Base-by-base conservation (phyloP, 106 monocot species). In the Cymbidium sinense region DNA sequence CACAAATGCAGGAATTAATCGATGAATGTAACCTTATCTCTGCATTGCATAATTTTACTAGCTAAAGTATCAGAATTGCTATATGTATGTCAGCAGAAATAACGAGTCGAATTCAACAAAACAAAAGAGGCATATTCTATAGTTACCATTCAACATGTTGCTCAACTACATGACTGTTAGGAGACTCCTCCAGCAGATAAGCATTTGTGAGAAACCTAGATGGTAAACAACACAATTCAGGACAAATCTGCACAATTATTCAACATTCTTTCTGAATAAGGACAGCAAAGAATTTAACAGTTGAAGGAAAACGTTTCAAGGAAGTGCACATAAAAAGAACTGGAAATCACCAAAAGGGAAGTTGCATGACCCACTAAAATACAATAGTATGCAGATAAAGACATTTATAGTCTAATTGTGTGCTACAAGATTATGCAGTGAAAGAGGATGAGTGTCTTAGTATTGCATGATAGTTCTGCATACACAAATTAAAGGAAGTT, bases 131-230 rank as follows among this genome's bases (percentile, higher is more conserved):
- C 13, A 67, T 67, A 67, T 67, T 30, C 28, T 67, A 67, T 33
- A 73, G 75, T 25, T 95, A 99, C 99, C 99, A 99, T 82, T 99
- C 99, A 82, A 99, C 99, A 82, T 83, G 94, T 82, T 99, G 99
- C 82, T 99, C 99, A 71, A 99, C 95, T 23, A 90, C 99, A 86
- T 99, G 87, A 73, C 90, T 93, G 70, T 84, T 92, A 52, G 92
- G 90, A 74, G 82, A 75, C 84, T 99, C 99, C 79, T 95, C 99
- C 71, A 90, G 88, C 74, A 99, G 64, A 77, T 99, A 99, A 62
- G 88, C 29, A 88, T 99, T 99, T 80, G 99, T 89, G 77, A 99
- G 64, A 83, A 91, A 95, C 99, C 99, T 99, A 73, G 73, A 86
- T n/a, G 8, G 20, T 20, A 23, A 58, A 70, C 44, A 75, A 1